phyloP scores from a whole-genome alignment of 2,329 filamentous ascomycete genomes.

The Neopestalotiopsis sp. region DNA sequence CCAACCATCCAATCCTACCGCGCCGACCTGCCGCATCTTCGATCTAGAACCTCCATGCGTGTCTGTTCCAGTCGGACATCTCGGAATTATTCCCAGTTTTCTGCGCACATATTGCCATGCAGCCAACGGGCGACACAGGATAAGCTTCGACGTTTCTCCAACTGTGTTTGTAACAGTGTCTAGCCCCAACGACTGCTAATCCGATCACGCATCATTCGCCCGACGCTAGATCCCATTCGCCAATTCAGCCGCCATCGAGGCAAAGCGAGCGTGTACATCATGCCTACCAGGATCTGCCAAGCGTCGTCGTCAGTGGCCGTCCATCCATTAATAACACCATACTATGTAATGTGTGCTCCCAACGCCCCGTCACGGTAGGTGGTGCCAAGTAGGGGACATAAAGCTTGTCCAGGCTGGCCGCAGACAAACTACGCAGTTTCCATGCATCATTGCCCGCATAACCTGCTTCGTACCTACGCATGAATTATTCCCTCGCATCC shows the following conservation, averaged over 20 bases:
- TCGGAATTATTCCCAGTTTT: background rate
- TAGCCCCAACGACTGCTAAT: background rate
- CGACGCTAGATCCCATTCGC: background rate
- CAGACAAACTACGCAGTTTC: background rate
- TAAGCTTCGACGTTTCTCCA: background rate
- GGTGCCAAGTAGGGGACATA: background rate
- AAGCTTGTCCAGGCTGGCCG: background rate
- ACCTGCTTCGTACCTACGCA: background rate
- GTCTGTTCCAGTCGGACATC: background rate
- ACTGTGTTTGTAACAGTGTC: background rate
- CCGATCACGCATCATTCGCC: background rate
- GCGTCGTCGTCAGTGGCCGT: background rate
- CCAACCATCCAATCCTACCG: background rate
- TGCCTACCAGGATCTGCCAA: background rate
- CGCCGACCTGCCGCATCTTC: background rate
- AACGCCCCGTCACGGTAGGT: background rate
- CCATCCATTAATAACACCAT: background rate
- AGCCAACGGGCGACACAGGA: background rate
- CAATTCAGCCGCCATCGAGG: background rate
- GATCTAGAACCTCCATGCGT: background rate
- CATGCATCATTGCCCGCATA: background rate
- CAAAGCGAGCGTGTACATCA: background rate
- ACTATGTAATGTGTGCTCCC: background rate
- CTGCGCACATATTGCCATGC: background rate
- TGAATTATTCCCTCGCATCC: background rate